Conservation (phyloP, 2,329 filamentous ascomycete genomes). For the Fusarium citri region DNA sequence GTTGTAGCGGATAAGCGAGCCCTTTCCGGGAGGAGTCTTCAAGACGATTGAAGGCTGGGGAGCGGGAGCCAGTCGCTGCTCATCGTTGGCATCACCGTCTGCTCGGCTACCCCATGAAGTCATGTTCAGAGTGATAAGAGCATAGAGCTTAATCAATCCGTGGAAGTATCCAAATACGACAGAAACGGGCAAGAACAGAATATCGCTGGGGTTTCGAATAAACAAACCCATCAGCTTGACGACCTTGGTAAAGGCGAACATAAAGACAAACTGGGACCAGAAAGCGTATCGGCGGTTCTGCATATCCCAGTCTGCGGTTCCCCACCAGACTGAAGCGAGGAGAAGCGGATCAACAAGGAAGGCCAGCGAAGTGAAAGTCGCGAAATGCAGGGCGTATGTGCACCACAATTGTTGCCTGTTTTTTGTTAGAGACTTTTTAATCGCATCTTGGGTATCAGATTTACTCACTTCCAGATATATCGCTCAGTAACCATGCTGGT, state of each 20-base stretch:
- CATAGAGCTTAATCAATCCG: conserved; percentile 91
- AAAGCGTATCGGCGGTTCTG: conserved; percentile 65
- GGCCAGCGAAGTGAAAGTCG: conserved; percentile 90
- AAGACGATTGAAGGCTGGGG: conserved; percentile 57
- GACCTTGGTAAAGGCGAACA: conserved; percentile 86
- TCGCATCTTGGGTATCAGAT: not conserved
- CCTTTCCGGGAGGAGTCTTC: conserved; percentile 58
- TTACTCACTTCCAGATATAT: conserved; percentile 86
- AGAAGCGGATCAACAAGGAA: conserved; percentile 81
- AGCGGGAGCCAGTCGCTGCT: conserved; percentile 70
- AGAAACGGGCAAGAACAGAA: conserved; percentile 84
- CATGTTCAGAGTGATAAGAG: conserved; percentile 83
- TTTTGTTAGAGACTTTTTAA: conserved; percentile 35
- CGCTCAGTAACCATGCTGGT: conserved; percentile 88
- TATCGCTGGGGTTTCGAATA: conserved; percentile 82
- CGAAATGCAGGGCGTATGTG: conserved; percentile 91
- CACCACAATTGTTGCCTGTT: conserved; percentile 90
- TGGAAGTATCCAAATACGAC: conserved; percentile 94
- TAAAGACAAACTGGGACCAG: conserved; percentile 75
- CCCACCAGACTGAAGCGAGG: conserved; percentile 75
- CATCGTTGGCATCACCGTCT: conserved; percentile 87
- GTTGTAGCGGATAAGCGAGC: conserved; percentile 60
- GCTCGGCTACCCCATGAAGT: conserved; percentile 96
- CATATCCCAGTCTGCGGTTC: conserved; percentile 70
- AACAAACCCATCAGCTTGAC: conserved; percentile 92